Conservation (phyloP, 371 early-diverging fungal genomes). For the Syncephalis fuscata region DNA sequence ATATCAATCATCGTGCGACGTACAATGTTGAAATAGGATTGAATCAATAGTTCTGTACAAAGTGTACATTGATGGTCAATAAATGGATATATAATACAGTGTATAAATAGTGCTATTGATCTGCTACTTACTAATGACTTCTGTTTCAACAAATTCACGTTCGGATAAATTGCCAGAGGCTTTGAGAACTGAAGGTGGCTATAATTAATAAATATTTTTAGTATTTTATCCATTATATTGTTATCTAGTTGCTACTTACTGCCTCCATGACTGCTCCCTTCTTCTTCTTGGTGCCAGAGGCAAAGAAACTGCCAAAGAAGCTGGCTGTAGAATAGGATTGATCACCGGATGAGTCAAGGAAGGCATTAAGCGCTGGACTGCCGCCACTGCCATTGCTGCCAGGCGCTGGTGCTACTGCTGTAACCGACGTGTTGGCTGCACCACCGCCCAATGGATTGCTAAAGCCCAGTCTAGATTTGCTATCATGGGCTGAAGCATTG, state of each 20-base stretch:
- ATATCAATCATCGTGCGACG: slow-evolving; percentile 96
- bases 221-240: neutral
- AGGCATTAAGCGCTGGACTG: too few species aligned
- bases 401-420: slow-evolving; percentile 14
- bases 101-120: neutral
- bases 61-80: too few species aligned
- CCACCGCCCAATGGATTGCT: slow-evolving; percentile 5
- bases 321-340: slow-evolving; percentile 22
- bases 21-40: slow-evolving; percentile 93
- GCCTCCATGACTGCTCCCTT: slow-evolving; percentile 65
- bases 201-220: slow-evolving; percentile 1
- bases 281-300: slow-evolving; percentile 39
- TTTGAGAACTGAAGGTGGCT: slow-evolving; percentile 89
- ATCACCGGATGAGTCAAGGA: neutral
- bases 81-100: too few species aligned
- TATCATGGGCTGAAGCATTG: slow-evolving; percentile 10
- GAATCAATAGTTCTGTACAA: slow-evolving; percentile 82
- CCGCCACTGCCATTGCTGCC: too few species aligned
- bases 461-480: neutral
- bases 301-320: slow-evolving; percentile 95
- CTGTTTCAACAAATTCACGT: slow-evolving; percentile 92
- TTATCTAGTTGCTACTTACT: slow-evolving; percentile 20
- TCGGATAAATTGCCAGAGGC: slow-evolving; percentile 90
- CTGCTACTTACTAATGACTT: slow-evolving; percentile 75
- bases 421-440: too few species aligned